Evolutionary conservation across 108 stramenopile genomes (phyloP), one percentile per base, ranked within the genome.

Genomic region (Cyclotella cryptica): DNA sequence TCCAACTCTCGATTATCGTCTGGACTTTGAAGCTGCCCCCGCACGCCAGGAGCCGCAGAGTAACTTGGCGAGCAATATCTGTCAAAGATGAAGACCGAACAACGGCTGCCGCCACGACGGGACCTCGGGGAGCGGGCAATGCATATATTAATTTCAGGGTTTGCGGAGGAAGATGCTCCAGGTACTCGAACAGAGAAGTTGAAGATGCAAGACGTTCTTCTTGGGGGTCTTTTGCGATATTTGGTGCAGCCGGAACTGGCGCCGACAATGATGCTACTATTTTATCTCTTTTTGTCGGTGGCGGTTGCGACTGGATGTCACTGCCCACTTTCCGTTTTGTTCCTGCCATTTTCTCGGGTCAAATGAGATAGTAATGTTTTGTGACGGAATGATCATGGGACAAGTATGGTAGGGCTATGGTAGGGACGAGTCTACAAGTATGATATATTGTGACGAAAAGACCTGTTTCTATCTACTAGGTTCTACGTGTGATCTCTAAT

Each of bases 171-270:
- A 84, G 73, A 39, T 64, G 66, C 19, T 70, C 68, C 43, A 84
- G 78, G 55, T 84, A 84, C 54, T 79, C 69, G 58, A 84, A 84
- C 13, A 84, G 66, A 67, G 72, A 70, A 19, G 44, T 74, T 60
- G 79, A 80, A 19, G 71, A 66, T 14, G 78, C 49, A 15, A 79
- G 78, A 17, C 42, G 42, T 29, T 67, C 65, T 67, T 79, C 78
- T 24, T 47, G 35, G 8, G 78, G 63, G 24, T 72, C 58, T 49
- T 67, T 39, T 58, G 55, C 1, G 19, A 30, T 45, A 26, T 45
- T 42, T 54, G 30, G 53, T 1, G 52, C 30, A 30, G 66, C 28
- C 52, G 41, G 64, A 29, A 35, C 57, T 58, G 57, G 10, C 14
- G 43, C 41, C 9, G 70, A 12, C 8, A 45, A 41, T 26, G 14